Conservation (phyloP, 129 eudicot species). For the Chrysanthemum lavandulifolium region DNA sequence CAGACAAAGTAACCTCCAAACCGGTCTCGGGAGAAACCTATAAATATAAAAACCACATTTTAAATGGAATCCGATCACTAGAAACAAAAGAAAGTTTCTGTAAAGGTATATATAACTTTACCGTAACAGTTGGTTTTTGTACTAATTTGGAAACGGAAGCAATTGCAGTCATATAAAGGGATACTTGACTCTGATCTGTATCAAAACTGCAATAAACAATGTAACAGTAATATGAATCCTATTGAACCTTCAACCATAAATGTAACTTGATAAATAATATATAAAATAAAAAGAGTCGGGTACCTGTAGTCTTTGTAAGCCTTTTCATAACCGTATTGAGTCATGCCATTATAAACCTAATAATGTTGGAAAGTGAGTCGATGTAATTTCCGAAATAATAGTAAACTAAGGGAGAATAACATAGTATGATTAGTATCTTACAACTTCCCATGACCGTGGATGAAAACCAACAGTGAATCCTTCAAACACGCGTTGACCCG, state of each 20-base stretch:
- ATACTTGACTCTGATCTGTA: constrained; percentile 69
- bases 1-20: constrained; percentile 71
- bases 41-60: not conserved
- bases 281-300: too few species aligned
- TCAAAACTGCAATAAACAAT: constrained; percentile 53
- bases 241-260: constrained; percentile 1
- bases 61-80: constrained; percentile 1
- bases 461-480: constrained; percentile 93
- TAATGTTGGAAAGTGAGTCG: constrained; percentile 19
- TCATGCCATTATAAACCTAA: constrained; percentile 93
- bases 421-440: constrained; percentile 38
- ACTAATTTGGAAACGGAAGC: constrained; percentile 77
- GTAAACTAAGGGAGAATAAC: too few species aligned
- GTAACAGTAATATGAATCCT: not conserved
- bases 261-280: not conserved
- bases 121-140: constrained; percentile 64
- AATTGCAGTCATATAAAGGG: constrained; percentile 83
- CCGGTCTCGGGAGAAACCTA: constrained; percentile 78
- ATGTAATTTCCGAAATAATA: constrained; percentile 3
- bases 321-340: constrained; percentile 76
- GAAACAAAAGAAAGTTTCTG: not conserved
- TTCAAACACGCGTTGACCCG: constrained; percentile 73
- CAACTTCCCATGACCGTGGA: constrained; percentile 92
- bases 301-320: constrained; percentile 70
- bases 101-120: constrained; percentile 16